These are phyloP conservation scores for Alternaria triticimaculans DNA, from an alignment of 2,329 filamentous ascomycete genomes.

Conservation along the genomic window DNA sequence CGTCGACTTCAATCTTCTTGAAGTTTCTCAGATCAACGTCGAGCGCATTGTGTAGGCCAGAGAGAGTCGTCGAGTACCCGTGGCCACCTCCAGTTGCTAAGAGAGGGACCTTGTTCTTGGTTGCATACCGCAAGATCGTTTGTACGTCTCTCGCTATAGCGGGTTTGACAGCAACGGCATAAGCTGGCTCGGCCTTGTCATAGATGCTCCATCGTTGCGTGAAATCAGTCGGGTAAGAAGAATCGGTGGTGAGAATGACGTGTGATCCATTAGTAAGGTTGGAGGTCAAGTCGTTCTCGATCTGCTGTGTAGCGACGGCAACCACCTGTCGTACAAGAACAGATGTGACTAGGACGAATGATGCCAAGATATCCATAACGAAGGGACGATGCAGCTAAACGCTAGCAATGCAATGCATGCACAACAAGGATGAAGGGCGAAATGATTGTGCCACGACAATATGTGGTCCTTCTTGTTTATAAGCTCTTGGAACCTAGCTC, in stretches of 20 bases:
- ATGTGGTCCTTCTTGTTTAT: background rate
- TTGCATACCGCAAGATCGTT: background rate
- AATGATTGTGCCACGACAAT: background rate
- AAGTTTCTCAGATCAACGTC: background rate
- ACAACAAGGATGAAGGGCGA: background rate
- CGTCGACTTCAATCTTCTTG: background rate
- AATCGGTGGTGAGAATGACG: background rate
- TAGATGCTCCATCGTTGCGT: conserved; percentile 5
- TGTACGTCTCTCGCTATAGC: background rate
- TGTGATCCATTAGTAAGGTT: background rate
- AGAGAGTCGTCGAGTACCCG: background rate
- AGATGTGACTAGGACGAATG: background rate
- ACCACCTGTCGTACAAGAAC: background rate
- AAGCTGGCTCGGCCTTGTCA: background rate
- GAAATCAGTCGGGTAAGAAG: background rate
- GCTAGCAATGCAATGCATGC: background rate
- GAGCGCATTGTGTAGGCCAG: background rate
- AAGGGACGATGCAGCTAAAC: background rate
- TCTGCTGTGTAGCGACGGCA: conserved; percentile 2
- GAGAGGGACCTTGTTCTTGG: background rate
- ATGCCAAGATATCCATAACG: background rate
- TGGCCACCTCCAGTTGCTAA: background rate
- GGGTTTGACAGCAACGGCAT: background rate
- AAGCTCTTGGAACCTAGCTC: background rate
- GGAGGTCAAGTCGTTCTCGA: background rate